Evolutionary conservation across 2,329 filamentous ascomycete species (phyloP), one percentile per base, ranked within the genome.

Genomic region (Fusarium decemcellulare): DNA sequence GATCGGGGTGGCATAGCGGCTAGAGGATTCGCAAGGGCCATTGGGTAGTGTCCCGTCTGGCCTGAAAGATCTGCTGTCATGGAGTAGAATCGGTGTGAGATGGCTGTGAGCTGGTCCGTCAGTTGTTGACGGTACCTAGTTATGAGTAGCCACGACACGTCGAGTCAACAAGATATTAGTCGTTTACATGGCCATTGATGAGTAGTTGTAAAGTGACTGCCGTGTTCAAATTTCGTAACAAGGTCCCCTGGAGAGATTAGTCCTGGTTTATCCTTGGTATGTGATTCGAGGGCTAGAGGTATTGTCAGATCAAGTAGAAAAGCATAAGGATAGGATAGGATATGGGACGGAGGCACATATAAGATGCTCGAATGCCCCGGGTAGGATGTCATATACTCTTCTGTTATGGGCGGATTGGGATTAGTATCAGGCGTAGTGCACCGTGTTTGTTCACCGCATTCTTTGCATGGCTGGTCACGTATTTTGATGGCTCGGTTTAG

Each of bases 101-200:
- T 68, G 59, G 65, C 67, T 72, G 68, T 61, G 55, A 61, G 63
- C 64, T 72, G 65, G 43, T 62, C 54, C 63, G 44, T 66, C 56
- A 61, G 48, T 46, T 18, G 32, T 44, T 56, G 58, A 60, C 56
- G 37, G 53, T 42, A 61, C 42, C 54, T 59, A 63, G 68, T 65
- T 59, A 57, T 55, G 59, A 72, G 71, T 63, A 74, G 70, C 46
- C 40, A 68, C 67, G 60, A 64, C 61, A 63, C 59, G 59, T 50
- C 68, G 70, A 72, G 59, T 74, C 70, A 71, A 71, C 61, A 62
- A 73, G 72, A 75, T 73, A 69, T 70, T 66, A 75, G 72, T 73
- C 68, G 73, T 67, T 72, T 72, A 68, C 54, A 71, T 66, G 59
- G 50, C 51, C 64, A 62, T 36, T 48, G 32, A 51, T 54, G 27